Percentiles rank a stretch among this genome's conserved stretches.
Evolutionary conservation across 495 filamentous ascomycete species (phyloP).

Genomic region (Staphylotrichum longicolle): DNA sequence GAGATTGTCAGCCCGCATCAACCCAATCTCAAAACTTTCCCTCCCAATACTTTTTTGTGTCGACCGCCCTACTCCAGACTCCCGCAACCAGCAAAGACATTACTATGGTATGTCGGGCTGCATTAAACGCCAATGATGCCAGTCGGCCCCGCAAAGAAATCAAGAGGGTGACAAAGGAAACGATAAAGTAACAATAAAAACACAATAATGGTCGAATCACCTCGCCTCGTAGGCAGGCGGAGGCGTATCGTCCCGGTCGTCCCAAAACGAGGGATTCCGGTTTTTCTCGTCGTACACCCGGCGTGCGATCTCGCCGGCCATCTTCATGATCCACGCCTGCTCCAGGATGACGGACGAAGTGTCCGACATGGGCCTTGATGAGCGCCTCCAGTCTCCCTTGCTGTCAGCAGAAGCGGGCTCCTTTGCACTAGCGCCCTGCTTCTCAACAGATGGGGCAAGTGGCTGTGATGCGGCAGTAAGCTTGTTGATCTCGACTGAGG

Average conservation of each 20-base stretch:
- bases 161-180: constrained; percentile 10
- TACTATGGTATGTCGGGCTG: constrained; percentile 23
- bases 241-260: constrained; percentile 54
- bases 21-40: constrained; percentile 5
- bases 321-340: constrained; percentile 84
- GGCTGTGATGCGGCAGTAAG: background rate
- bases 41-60: constrained; percentile 18
- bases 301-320: constrained; percentile 85
- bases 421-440: background rate
- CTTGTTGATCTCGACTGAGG: constrained; percentile 14
- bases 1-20: constrained; percentile 6
- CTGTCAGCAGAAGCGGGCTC: background rate
- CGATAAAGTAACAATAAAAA: constrained; percentile 6
- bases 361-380: constrained; percentile 30
- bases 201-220: constrained; percentile 10
- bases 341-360: constrained; percentile 64
- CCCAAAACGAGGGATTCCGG: constrained; percentile 47
- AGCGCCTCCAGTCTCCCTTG: constrained; percentile 23
- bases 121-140: constrained; percentile 18
- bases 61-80: constrained; percentile 16
- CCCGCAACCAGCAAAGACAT: constrained; percentile 27
- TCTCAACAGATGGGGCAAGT: background rate
- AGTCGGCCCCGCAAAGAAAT: constrained; percentile 12
- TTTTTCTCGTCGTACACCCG: constrained; percentile 69
- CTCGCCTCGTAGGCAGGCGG: constrained; percentile 61